Base-by-base conservation (phyloP, 2,329 filamentous ascomycete genomes). In the Ophiostoma tasmaniense region DNA sequence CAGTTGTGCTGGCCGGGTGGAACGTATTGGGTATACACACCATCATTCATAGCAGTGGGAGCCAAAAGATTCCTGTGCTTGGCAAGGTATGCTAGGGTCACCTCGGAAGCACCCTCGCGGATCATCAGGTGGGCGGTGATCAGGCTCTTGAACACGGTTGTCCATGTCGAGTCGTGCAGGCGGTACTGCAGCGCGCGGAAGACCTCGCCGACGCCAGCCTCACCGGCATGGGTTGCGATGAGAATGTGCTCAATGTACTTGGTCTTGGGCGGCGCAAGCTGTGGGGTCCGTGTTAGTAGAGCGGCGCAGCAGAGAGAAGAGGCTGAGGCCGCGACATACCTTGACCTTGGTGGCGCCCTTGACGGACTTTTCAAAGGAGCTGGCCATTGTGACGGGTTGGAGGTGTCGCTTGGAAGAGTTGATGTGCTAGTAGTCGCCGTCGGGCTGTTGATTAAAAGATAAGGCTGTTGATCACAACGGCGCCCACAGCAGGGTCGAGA, bases 201-300 rank as follows among this genome's bases (percentile, higher is more conserved):
- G 76, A 99, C 91, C 81, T 99, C 95, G 71, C 90, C 94, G 71
- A 99, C 92, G 73, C 94, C 95, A 68, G 92, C 91, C 80, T 99
- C 95, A 74, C 93, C 95, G 28, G 93, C 90, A 80, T 97, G 92
- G 50, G 95, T 99, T 72, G 95, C 94, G 73, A 97, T 86, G 69
- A 99, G 86, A 77, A 99, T 97, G 78, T 97, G 93, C 79, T 99
- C 95, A 82, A 99, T 96, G 82, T 98, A 99, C 81, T 99, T 99
- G 69, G 94, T 95, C 82, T 99, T 99, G 67, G 95, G 95, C 72
- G 95, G 92, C 74, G 95, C 95, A 80, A 93, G 90, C 92, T 96
- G 33, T 35, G 66, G 66, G 25, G 37, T 62, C 52, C 33, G 2
- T 1, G 28, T 55, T 7, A 55, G 61, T 7, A 1, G 45, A 20